Evolutionary conservation across 1,139 yeast genomes (phyloP).

Genomic region (Magnusiomyces magnusii): DNA sequence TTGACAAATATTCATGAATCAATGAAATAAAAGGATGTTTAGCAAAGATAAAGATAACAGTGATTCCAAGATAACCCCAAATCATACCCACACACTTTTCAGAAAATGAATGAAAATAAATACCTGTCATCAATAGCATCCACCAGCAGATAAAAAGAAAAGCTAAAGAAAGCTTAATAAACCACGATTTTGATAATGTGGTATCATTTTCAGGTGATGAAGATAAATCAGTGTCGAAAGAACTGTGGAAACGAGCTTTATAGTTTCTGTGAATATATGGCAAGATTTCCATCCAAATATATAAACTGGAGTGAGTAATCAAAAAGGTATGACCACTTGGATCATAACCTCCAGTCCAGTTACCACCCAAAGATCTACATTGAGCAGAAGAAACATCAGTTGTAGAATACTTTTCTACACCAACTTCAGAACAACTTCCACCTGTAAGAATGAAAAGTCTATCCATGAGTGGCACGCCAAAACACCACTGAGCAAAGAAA

Average conservation of each 20-base stretch:
- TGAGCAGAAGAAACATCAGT: constrained; percentile 7
- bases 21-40: background rate
- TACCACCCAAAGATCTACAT: constrained; percentile 59
- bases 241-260: background rate
- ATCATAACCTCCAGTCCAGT: constrained; percentile 92
- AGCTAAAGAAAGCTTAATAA: constrained; percentile 34
- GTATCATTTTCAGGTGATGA: background rate
- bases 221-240: background rate
- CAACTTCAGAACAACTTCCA: constrained; percentile 51
- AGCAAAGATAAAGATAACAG: constrained; percentile 33
- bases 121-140: constrained; percentile 79
- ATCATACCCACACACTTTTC: constrained; percentile 65
- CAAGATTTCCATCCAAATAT: constrained; percentile 58
- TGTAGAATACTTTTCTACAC: constrained; percentile 8
- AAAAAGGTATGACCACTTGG: constrained; percentile 93
- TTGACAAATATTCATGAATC: background rate
- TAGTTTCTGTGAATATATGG: constrained; percentile 30
- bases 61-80: constrained; percentile 49
- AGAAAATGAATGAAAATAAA: constrained; percentile 71
- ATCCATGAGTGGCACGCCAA: constrained; percentile 89
- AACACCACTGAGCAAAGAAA: constrained; percentile 81
- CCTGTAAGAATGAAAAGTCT: constrained; percentile 72
- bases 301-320: constrained; percentile 61
- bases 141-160: constrained; percentile 66
- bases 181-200: constrained; percentile 21